These are phyloP conservation scores for Clonostachys rosea DNA, from an alignment of 2,329 filamentous ascomycete genomes.

Conservation along the genomic window DNA sequence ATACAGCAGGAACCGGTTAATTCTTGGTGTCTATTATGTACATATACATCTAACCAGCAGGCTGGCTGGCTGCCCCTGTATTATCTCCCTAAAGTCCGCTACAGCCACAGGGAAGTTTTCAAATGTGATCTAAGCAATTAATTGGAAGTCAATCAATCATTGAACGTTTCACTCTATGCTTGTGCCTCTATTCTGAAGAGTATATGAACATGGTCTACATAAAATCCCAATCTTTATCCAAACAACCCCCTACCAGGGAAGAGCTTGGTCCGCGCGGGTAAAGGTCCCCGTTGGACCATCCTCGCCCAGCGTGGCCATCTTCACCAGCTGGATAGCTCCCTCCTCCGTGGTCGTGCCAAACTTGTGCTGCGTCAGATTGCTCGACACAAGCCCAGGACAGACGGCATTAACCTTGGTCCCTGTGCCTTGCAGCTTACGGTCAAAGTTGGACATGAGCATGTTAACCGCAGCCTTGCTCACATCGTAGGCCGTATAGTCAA, in stretches of 20 bases:
- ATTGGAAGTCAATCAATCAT: too few species aligned
- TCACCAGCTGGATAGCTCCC: conserved; percentile 19
- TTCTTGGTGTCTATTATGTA: too few species aligned
- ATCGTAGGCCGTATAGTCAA: conserved; percentile 26
- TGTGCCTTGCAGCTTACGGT: conserved; percentile 16
- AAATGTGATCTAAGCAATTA: too few species aligned
- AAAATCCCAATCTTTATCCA: neutral
- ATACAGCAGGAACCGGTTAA: too few species aligned
- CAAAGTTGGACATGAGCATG: conserved; percentile 28
- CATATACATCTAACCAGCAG: too few species aligned
- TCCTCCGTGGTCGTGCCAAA: conserved; percentile 10
- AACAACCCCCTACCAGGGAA: neutral
- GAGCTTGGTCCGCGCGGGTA: conserved; percentile 12
- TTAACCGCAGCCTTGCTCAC: conserved; percentile 36
- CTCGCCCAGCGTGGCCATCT: conserved; percentile 18
- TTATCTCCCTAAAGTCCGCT: too few species aligned
- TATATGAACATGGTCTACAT: too few species aligned
- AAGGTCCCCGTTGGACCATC: conserved; percentile 21
- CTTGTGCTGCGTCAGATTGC: conserved; percentile 14
- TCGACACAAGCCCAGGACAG: conserved; percentile 28
- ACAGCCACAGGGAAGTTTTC: too few species aligned
- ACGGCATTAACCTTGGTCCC: conserved; percentile 25
- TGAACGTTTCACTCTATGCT: too few species aligned
- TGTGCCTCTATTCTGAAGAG: too few species aligned
- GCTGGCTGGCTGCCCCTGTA: too few species aligned